These are phyloP conservation scores for Dendrobium catenatum DNA, from an alignment of 106 monocot genomes.

Conservation along the genomic window DNA sequence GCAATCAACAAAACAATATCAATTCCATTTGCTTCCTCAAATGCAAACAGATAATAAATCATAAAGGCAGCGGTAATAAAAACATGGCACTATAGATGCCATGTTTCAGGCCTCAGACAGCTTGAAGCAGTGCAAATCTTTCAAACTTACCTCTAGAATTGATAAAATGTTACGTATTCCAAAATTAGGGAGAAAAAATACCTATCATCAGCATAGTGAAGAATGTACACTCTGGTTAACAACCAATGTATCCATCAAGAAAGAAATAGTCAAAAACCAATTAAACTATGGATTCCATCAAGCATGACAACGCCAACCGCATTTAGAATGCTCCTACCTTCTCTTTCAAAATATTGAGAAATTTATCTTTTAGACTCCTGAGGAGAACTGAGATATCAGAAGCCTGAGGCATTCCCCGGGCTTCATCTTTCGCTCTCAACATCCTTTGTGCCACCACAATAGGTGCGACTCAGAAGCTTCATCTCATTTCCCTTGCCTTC, in stretches of 20 bases:
- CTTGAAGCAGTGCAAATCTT: background rate
- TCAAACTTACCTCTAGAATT: background rate
- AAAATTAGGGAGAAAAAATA: conserved; percentile 8
- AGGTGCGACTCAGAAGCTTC: background rate
- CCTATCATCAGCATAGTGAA: conserved; percentile 6
- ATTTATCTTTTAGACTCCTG: background rate
- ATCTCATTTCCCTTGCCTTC: background rate
- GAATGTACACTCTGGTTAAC: conserved; percentile 11
- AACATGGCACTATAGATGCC: background rate
- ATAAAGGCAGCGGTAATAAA: background rate
- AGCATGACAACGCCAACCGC: background rate
- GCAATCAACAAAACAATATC: background rate
- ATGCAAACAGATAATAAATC: background rate
- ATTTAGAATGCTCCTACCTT: background rate
- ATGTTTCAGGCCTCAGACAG: background rate
- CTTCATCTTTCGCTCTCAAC: conserved; percentile 1
- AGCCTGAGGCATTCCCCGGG: background rate
- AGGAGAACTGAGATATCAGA: background rate
- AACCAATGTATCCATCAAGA: conserved; percentile 1
- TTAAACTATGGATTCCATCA: background rate
- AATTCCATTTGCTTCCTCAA: background rate
- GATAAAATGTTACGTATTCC: background rate
- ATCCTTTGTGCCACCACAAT: background rate
- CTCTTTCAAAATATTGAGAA: conserved; percentile 7
- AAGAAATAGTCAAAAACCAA: background rate